A percentile compares a stretch with the other conserved stretches of the same genome.
These are phyloP conservation scores for Lagerstroemia fauriei DNA, from an alignment of 441 rosid genomes.

Conservation along the genomic window DNA sequence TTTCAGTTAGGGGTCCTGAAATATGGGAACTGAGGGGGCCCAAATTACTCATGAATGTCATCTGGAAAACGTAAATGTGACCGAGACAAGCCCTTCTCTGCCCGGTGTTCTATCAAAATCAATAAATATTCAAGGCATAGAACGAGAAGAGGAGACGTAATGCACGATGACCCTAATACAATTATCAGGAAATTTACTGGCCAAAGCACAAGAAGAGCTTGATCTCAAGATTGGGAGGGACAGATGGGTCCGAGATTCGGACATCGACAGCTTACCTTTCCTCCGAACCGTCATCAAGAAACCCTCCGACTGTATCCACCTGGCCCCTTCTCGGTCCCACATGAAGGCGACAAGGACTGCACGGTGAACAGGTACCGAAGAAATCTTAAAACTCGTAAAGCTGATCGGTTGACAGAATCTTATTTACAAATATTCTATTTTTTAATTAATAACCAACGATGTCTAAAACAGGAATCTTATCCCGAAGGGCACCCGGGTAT, in stretches of 20 bases:
- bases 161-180: too few species aligned
- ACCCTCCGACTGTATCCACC: conserved; percentile 35
- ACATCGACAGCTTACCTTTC: conserved; percentile 31
- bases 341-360: conserved; percentile 26
- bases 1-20: too few species aligned
- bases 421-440: too few species aligned
- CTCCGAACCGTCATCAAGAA: conserved; percentile 40
- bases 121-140: too few species aligned
- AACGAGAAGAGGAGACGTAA: conserved; percentile 29
- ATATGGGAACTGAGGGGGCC: too few species aligned
- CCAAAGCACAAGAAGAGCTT: conserved; percentile 32
- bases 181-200: conserved; percentile 3
- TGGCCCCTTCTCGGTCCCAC: conserved; percentile 10
- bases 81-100: too few species aligned
- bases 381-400: too few species aligned
- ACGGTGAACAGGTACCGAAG: conserved; percentile 2
- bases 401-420: too few species aligned
- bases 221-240: conserved; percentile 27
- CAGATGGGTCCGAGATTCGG: conserved; percentile 24
- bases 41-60: too few species aligned
- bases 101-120: too few species aligned
- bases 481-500: conserved; percentile 23
- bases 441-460: too few species aligned
- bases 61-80: too few species aligned
- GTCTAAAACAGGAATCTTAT: conserved; percentile 15